phyloP scores from a whole-genome alignment of 345 rosid species.

The Linum lewisii region DNA sequence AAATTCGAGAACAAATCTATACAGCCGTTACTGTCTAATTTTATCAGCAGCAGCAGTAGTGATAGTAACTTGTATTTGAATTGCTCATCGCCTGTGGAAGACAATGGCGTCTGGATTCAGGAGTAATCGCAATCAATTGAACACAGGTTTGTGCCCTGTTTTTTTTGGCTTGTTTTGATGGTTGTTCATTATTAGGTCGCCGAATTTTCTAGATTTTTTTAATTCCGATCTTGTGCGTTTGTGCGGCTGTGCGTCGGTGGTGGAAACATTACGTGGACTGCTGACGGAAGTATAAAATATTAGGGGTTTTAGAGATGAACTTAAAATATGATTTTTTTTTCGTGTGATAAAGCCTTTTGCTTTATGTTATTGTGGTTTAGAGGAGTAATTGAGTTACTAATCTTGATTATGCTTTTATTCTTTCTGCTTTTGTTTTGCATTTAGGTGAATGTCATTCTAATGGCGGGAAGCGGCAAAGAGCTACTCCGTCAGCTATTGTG shows the following conservation, averaged over 20 bases:
- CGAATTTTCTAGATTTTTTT: neutral
- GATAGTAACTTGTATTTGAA: constrained; percentile 1
- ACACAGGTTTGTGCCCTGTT: constrained; percentile 48
- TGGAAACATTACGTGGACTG: neutral
- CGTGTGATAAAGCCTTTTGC: neutral
- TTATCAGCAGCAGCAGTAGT: neutral
- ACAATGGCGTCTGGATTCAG: constrained; percentile 59
- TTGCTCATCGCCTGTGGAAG: constrained; percentile 11
- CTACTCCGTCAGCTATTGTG: constrained; percentile 78
- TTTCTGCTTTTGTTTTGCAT: neutral
- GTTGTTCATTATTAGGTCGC: neutral
- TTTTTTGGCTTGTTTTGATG: neutral
- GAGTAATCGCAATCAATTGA: constrained; percentile 61
- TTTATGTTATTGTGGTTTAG: neutral
- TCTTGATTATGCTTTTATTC: neutral
- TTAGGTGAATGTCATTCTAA: constrained; percentile 48
- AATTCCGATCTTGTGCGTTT: neutral
- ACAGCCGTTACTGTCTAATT: constrained; percentile 30
- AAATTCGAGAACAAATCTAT: constrained; percentile 36
- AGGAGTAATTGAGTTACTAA: neutral
- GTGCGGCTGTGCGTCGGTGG: neutral
- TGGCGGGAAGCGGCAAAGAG: constrained; percentile 34
- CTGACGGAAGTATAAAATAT: neutral
- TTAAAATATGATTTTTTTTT: neutral
- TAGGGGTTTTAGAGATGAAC: neutral